phyloP scores from a whole-genome alignment of 768 basidiomycete species.

The Rhizopogon vinicolor region DNA sequence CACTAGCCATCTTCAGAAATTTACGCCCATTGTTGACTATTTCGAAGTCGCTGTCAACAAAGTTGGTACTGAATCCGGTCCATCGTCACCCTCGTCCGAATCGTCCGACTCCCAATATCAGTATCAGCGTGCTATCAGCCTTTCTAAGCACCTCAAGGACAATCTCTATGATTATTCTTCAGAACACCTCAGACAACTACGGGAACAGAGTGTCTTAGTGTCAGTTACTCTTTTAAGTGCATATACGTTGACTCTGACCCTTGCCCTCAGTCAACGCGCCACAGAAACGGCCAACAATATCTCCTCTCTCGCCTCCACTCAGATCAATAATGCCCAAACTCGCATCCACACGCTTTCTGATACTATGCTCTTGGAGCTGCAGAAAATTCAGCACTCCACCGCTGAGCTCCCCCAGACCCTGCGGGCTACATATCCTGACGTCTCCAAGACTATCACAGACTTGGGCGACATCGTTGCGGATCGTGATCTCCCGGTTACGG shows the following conservation, averaged over 20 bases:
- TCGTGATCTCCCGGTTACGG: conserved; percentile 53
- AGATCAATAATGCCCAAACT: conserved; percentile 48
- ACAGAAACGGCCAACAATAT: conserved; percentile 63
- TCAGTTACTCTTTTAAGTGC: conserved; percentile 29
- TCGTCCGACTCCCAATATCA: conserved; percentile 64
- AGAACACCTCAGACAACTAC: conserved; percentile 69
- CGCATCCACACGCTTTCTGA: conserved; percentile 60
- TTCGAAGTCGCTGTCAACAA: conserved; percentile 57
- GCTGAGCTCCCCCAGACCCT: conserved; percentile 54
- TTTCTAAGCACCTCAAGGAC: conserved; percentile 61
- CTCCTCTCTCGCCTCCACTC: conserved; percentile 53
- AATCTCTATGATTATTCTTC: conserved; percentile 61
- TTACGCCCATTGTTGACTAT: conserved; percentile 73
- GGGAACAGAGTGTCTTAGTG: conserved; percentile 61
- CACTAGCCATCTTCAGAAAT: conserved; percentile 35
- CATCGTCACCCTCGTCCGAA: conserved; percentile 40
- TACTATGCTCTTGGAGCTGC: conserved; percentile 61
- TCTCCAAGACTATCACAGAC: conserved; percentile 49
- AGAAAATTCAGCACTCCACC: conserved; percentile 60
- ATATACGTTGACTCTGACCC: conserved; percentile 5
- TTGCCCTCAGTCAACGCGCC: conserved; percentile 53
- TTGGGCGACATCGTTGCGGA: conserved; percentile 47
- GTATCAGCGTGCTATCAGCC: conserved; percentile 67
- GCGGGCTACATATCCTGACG: conserved; percentile 52
- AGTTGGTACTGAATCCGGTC: conserved; percentile 38